Base-by-base conservation (phyloP, 176 grass and related monocot species). In the Thinopyrum elongatum region DNA sequence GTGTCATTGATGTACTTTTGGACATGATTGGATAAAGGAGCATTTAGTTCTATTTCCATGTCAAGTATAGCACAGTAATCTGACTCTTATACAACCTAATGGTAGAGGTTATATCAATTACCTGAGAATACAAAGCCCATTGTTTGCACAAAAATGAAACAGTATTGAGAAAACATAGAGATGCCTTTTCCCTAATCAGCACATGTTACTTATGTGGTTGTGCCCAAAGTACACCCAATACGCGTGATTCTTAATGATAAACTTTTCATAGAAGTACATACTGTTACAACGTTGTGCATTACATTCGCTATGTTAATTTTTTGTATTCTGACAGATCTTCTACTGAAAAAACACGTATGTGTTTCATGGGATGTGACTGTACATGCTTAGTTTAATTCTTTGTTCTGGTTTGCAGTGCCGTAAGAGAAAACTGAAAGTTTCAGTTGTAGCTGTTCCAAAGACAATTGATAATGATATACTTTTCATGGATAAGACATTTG, bases 391-490 rank as follows among this genome's bases (percentile, higher is more conserved):
- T 77, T 27, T 65, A 42, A 88, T 53, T 39, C 51, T 21, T 65
- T 77, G 53, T 23, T 78, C 46, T 87, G 78, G 51, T 87, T 85
- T 90, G 87, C 90, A 95, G 97, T 98, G 93, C 77, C 80, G 88
- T 77, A 98, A 89, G 88, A 95, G 97, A 86, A 94, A 92, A 89
- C 60, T 98, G 82, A 98, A 98, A 87, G 90, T 98, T 78, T 91
- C 96, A 71, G 82, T 95, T 89, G 90, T 94, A 65, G 94, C 91
- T 65, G 88, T 98, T 57, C 97, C 97, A 41, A 98, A 98, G 90
- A 98, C 97, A n/a, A 95, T 98, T 49, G 93, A 95, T 78, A 98
- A 98, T 89, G 96, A 95, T 89, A 98, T 98, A 89, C 96, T 92
- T 81, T 88, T 94, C 41, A 95, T 98, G 94, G 97, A 98, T 80